Conservation (phyloP, 2,329 filamentous ascomycete genomes). For the Aspergillus quadrilineatus region DNA sequence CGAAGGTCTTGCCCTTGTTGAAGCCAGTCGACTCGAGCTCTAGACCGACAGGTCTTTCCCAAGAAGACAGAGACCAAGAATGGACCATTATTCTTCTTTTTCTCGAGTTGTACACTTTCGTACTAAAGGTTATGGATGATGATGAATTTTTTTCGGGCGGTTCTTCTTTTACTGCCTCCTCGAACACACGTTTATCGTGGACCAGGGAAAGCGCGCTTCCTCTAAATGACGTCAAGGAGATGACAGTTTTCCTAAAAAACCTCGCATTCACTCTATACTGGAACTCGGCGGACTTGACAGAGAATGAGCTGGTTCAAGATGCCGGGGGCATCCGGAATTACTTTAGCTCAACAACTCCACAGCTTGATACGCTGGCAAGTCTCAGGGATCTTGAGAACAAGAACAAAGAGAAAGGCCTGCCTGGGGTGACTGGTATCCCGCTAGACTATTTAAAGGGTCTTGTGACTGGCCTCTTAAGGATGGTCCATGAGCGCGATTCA, state of each 20-base stretch:
- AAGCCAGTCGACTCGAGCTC: conserved; percentile 46
- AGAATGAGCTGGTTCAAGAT: conserved; percentile 39
- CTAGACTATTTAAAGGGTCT: conserved; percentile 76
- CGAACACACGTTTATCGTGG: conserved; percentile 56
- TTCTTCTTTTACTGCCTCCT: conserved; percentile 43
- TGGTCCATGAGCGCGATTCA: conserved; percentile 92
- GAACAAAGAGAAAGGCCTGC: conserved; percentile 50
- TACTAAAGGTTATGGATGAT: conserved; percentile 89
- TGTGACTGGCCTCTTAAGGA: conserved; percentile 75
- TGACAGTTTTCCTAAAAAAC: conserved; percentile 86
- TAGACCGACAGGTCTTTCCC: conserved; percentile 22
- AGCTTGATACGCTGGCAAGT: conserved; percentile 24
- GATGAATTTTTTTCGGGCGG: conserved; percentile 82
- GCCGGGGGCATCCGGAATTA: conserved; percentile 49
- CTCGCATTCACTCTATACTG: conserved; percentile 87
- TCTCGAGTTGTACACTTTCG: conserved; percentile 89
- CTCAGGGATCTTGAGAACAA: conserved; percentile 39
- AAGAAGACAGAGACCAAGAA: conserved; percentile 59
- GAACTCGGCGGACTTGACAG: conserved; percentile 66
- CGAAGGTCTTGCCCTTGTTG: conserved; percentile 58
- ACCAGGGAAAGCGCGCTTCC: conserved; percentile 66
- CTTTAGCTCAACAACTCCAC: conserved; percentile 36
- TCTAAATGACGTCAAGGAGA: conserved; percentile 66
- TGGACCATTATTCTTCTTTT: conserved; percentile 91
- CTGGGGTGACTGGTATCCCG: conserved; percentile 68